Base-by-base conservation (phyloP, 2,329 filamentous ascomycete species). In the Clonostachys chloroleuca region DNA sequence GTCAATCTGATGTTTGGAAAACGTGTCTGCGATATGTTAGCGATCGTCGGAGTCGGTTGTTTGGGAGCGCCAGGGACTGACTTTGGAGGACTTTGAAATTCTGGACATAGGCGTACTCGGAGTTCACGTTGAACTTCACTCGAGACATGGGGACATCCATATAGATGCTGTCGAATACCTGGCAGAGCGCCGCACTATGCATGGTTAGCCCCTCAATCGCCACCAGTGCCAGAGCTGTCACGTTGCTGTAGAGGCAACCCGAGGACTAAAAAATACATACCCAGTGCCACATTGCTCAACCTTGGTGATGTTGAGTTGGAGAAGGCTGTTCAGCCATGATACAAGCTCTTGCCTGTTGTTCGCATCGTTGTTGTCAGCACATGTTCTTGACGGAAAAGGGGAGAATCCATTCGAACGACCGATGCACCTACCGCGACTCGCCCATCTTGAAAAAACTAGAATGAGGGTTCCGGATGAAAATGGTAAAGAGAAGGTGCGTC, bases 231-330 rank as follows among this genome's bases (percentile, higher is more conserved):
- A 10, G 24, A 30, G 24, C 24, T 30, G 24, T 30, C 24, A 30
- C 10, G 24, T 3, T 30, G 24, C 24, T 30, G 24, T 30, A 30
- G 43, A 47, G 46, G 48, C 58, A 54, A 57, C 60, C 56, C 53
- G 52, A 50, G 49, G 40, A 45, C 45, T 9, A 30, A 9, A 30
- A 30, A 43, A 55, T 53, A 67, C 75, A 61, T 84, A 97, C 92
- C 92, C 94, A 63, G 92, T 97, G 68, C 94, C 94, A 69, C 92
- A 97, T 80, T 99, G 94, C 76, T 99, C 94, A 67, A 99, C 90
- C 74, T 96, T 97, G 61, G 88, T 97, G 61, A 99, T 84, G 75
- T 97, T 99, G 63, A 99, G 86, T 75, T 96, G 91, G 45, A 99
- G 84, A 53, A 99, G 87, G 79, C 89, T 92, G 79, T 99, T 99